These are phyloP conservation scores for Ogataea philodendri DNA, from an alignment of 805 yeast species.

Conservation along the genomic window DNA sequence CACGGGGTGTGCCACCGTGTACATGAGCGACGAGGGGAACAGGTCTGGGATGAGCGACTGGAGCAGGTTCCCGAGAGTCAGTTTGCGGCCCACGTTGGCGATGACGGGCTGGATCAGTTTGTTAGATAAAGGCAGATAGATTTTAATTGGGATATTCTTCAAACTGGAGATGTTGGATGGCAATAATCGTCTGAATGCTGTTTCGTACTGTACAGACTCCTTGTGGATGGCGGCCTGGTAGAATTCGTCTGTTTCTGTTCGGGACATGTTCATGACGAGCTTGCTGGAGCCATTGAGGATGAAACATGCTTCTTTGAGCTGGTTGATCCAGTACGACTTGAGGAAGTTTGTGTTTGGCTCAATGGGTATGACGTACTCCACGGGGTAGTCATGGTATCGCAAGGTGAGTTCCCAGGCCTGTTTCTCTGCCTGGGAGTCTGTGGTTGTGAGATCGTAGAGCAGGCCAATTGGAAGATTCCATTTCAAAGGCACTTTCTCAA, in stretches of 20 bases:
- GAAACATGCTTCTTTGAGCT: conserved; percentile 77
- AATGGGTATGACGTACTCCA: conserved; percentile 42
- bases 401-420: conserved; percentile 47
- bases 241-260: conserved; percentile 52
- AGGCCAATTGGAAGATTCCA: conserved; percentile 83
- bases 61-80: conserved; percentile 42
- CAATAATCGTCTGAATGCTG: conserved; percentile 26
- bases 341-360: conserved; percentile 29
- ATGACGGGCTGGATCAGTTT: conserved; percentile 36
- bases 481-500: conserved; percentile 57
- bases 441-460: conserved; percentile 45
- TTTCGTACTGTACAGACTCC: conserved; percentile 26
- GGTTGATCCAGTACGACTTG: conserved; percentile 65
- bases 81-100: conserved; percentile 11
- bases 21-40: conserved; percentile 40
- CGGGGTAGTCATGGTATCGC: conserved; percentile 43
- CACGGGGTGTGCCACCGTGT: conserved; percentile 42
- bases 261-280: conserved; percentile 73
- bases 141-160: conserved; percentile 46
- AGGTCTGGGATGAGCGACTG: conserved; percentile 42
- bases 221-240: conserved; percentile 45
- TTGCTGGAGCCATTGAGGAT: conserved; percentile 76
- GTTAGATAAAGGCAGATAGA: conserved; percentile 41
- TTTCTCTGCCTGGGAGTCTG: conserved; percentile 12
- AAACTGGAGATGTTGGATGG: conserved; percentile 27